A percentile compares a stretch with the other conserved stretches of the same genome.
Evolutionary conservation across 1,139 yeast genomes (phyloP).

Genomic region (Blastobotrys arbuscula): DNA sequence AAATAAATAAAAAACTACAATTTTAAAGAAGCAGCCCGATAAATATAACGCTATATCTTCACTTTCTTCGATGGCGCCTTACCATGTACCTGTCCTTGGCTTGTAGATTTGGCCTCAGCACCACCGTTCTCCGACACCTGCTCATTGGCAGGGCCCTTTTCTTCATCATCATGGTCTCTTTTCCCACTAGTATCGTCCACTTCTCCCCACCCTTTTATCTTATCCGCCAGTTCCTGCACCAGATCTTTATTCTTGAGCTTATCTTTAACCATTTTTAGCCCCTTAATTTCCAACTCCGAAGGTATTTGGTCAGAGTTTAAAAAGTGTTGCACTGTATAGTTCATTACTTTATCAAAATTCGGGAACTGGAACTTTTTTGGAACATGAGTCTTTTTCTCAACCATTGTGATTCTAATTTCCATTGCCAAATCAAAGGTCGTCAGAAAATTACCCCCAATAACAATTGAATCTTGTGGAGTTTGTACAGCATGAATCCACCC

Average conservation of each 20-base stretch:
- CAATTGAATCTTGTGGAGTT: conserved; percentile 74
- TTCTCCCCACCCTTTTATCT: not conserved
- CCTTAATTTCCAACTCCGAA: conserved; percentile 1
- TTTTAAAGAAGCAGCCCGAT: not conserved
- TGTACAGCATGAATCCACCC: conserved; percentile 94
- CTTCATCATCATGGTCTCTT: not conserved
- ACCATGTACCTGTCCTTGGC: no score
- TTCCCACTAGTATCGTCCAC: not conserved
- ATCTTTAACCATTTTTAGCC: not conserved
- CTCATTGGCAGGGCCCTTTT: not conserved
- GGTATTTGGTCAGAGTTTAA: not conserved
- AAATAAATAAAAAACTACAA: no score
- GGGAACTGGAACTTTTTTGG: conserved; percentile 78
- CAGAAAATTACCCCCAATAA: conserved; percentile 82
- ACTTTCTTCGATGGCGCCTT: not conserved
- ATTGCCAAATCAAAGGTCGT: conserved; percentile 57
- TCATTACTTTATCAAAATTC: conserved; percentile 60
- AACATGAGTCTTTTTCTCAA: conserved; percentile 66
- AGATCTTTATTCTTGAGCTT: not conserved
- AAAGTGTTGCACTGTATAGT: conserved; percentile 44
- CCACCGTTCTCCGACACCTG: no score
- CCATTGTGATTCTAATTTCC: conserved; percentile 54
- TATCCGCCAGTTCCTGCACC: not conserved
- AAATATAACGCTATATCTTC: not conserved
- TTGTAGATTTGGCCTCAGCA: not conserved